These are phyloP conservation scores for Dictyostelium intermedium DNA, from an alignment of 78 protist genomes.

Conservation along the genomic window DNA sequence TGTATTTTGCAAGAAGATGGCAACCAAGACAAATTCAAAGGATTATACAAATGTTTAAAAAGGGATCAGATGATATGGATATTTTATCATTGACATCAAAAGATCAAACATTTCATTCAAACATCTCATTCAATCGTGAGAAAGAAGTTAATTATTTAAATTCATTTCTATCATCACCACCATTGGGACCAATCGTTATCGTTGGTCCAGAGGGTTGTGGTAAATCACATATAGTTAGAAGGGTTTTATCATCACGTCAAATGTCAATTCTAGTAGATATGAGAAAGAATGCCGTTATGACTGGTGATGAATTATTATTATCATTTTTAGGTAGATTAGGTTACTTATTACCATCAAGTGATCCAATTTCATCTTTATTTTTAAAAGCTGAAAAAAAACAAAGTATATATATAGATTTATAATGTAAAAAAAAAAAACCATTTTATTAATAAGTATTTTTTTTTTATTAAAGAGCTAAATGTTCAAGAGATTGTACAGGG, in stretches of 20 bases:
- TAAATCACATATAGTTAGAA: constrained; percentile 58
- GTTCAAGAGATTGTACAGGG: constrained; percentile 74
- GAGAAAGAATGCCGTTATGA: constrained; percentile 71
- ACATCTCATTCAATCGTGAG: constrained; percentile 23
- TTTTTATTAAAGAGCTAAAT: constrained; percentile 39
- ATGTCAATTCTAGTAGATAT: constrained; percentile 67
- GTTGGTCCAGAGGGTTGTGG: constrained; percentile 79
- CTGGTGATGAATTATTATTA: constrained; percentile 64
- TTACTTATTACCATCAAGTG: constrained; percentile 62
- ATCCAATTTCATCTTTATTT: constrained; percentile 51
- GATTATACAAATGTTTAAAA: constrained; percentile 34
- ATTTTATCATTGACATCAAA: constrained; percentile 27
- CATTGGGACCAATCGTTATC: constrained; percentile 48
- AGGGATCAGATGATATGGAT: constrained; percentile 34
- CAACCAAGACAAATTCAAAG: constrained; percentile 58
- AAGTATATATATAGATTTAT: constrained; percentile 33
- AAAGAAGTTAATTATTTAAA: constrained; percentile 32
- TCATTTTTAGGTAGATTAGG: constrained; percentile 51
- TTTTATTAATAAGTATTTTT: background rate
- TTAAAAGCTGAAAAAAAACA: constrained; percentile 71
- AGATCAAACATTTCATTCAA: constrained; percentile 5
- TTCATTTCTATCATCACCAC: constrained; percentile 32
- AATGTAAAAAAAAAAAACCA: background rate
- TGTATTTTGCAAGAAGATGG: constrained; percentile 77
- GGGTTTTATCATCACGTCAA: constrained; percentile 19